Percentiles rank a stretch among this genome's conserved stretches.
These are phyloP conservation scores for Fusarium marasasianum DNA, from an alignment of 2,329 filamentous ascomycete species.

Conservation along the genomic window DNA sequence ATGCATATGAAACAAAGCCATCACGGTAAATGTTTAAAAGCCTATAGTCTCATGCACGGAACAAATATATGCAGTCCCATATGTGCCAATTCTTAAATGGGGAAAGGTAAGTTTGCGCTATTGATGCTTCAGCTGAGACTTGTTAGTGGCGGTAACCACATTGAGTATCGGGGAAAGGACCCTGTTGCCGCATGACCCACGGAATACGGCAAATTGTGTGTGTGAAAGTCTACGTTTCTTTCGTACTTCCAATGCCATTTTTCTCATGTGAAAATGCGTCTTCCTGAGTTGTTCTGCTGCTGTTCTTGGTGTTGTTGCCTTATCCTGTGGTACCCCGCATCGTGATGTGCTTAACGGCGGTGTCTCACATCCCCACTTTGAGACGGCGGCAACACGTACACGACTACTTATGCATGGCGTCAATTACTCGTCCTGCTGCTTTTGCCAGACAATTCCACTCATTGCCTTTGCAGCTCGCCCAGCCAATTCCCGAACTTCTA, in stretches of 20 bases:
- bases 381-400: neutral
- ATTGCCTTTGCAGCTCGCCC: neutral
- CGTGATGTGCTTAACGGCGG: neutral
- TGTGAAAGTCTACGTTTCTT: neutral
- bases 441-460: neutral
- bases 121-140: neutral
- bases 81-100: neutral
- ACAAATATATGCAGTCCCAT: neutral
- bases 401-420: fast-evolving
- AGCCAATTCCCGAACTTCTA: neutral
- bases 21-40: neutral
- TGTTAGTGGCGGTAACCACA: neutral
- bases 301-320: no score
- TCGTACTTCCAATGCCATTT: fast-evolving
- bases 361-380: neutral
- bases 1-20: neutral
- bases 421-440: fast-evolving
- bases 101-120: neutral
- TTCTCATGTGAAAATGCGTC: neutral
- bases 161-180: neutral
- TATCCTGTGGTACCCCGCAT: no score
- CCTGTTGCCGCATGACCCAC: neutral
- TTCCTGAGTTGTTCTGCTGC: fast-evolving
- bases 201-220: neutral
- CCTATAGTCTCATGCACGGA: neutral